Percentiles rank a stretch among this genome's conserved stretches.
phyloP scores from a whole-genome alignment of 805 yeast genomes.

The Wickerhamomyces queroliae region DNA sequence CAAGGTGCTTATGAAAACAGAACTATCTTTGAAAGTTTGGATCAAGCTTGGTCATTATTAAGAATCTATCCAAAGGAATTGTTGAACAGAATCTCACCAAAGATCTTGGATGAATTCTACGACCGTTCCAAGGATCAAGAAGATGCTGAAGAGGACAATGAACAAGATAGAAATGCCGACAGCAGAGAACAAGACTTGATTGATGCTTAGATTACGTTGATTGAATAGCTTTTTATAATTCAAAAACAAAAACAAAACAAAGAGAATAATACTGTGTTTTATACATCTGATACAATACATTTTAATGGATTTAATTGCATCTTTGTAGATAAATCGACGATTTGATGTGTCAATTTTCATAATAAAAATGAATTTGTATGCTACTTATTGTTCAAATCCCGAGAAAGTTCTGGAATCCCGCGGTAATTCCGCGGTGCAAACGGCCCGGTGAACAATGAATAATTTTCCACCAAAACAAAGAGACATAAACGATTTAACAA shows the following conservation, averaged over 20 bases:
- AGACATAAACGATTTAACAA: too few relatives aligned
- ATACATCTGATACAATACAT: too few relatives aligned
- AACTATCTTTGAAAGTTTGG: slow-evolving; percentile 89
- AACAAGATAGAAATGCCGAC: slow-evolving; percentile 16
- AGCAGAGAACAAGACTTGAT: slow-evolving; percentile 29
- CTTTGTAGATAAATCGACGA: too few relatives aligned
- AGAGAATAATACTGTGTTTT: too few relatives aligned
- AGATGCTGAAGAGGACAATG: slow-evolving; percentile 42
- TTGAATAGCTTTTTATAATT: not conserved
- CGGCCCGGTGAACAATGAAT: too few relatives aligned
- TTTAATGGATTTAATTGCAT: too few relatives aligned
- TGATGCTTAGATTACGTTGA: slow-evolving; percentile 24
- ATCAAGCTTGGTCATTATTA: slow-evolving; percentile 95
- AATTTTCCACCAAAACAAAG: too few relatives aligned
- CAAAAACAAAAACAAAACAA: not conserved
- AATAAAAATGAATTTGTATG: too few relatives aligned
- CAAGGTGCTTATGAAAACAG: slow-evolving; percentile 98
- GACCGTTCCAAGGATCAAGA: slow-evolving; percentile 77
- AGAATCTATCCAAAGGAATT: slow-evolving; percentile 99
- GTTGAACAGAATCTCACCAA: slow-evolving; percentile 97
- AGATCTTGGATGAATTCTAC: slow-evolving; percentile 91
- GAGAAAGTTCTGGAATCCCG: too few relatives aligned
- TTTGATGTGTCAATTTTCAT: too few relatives aligned
- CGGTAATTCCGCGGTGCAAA: too few relatives aligned
- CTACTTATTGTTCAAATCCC: too few relatives aligned